Percentiles rank a stretch among this genome's conserved stretches.
These are phyloP conservation scores for Pelargonium australe DNA, from an alignment of 441 rosid species.

Conservation along the genomic window DNA sequence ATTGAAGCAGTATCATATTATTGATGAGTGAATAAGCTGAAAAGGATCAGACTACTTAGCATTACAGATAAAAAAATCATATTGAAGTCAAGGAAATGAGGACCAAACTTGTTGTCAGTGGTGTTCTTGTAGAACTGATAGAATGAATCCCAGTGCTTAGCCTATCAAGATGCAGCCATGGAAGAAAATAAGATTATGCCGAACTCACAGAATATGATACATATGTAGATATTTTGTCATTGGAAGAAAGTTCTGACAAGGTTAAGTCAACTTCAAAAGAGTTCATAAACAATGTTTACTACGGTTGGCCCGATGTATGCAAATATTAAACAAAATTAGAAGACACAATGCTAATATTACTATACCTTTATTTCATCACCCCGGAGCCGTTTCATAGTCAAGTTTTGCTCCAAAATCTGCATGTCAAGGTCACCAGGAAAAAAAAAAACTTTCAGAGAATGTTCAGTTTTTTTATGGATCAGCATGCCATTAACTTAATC, in stretches of 20 bases:
- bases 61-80: not conserved
- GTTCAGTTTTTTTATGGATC: not conserved
- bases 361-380: constrained; percentile 71
- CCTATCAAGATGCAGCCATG: constrained; percentile 43
- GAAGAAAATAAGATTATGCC: not conserved
- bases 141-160: constrained; percentile 89
- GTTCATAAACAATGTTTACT: not conserved
- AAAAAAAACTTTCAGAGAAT: not conserved
- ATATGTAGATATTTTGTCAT: not conserved
- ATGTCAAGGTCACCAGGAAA: constrained; percentile 25
- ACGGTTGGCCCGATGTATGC: not conserved
- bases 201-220: not conserved
- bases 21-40: not conserved
- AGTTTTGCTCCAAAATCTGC: constrained; percentile 78
- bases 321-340: not conserved
- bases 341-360: not conserved
- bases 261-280: not conserved
- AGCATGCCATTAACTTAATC: not conserved
- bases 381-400: constrained; percentile 74
- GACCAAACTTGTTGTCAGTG: constrained; percentile 82
- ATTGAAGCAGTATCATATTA: constrained; percentile 3
- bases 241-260: no score
- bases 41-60: not conserved
- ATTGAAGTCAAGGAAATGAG: constrained; percentile 8
- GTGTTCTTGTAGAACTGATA: constrained; percentile 82